Conservation (phyloP, 331 rosid genomes). For the Malus hybrid region DNA sequence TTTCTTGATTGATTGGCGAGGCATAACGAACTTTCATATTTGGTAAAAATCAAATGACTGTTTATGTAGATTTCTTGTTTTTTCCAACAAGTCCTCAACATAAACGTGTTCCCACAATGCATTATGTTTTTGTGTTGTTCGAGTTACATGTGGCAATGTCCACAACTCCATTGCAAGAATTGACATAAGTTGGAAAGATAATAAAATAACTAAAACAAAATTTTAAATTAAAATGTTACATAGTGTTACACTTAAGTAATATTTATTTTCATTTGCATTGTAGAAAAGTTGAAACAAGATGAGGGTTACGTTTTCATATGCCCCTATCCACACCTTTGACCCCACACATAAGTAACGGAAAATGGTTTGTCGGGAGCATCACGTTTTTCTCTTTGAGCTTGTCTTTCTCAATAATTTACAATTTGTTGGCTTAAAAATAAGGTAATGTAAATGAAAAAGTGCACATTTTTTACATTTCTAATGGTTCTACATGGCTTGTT, state of each 20-base stretch:
- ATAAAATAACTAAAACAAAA: too few relatives aligned
- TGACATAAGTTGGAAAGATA: too few relatives aligned
- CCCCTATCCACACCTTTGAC: neutral
- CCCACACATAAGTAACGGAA: neutral
- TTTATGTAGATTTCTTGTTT: neutral
- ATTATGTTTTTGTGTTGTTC: neutral
- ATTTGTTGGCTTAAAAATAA: neutral
- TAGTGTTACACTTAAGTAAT: too few relatives aligned
- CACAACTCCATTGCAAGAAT: neutral
- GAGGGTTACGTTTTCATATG: neutral
- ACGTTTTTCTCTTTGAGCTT: neutral
- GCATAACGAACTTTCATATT: too few relatives aligned
- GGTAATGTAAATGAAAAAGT: too few relatives aligned
- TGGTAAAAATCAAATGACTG: too few relatives aligned
- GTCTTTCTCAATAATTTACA: neutral
- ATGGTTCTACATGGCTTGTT: too few relatives aligned
- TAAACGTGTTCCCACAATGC: neutral
- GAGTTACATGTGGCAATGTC: constrained; percentile 11
- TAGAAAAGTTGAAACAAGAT: neutral
- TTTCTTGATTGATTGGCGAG: too few relatives aligned
- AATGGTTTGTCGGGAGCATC: neutral
- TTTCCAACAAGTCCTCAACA: constrained; percentile 12
- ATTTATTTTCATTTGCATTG: too few relatives aligned
- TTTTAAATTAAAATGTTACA: too few relatives aligned
- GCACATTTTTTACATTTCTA: too few relatives aligned